Percentiles rank a stretch among this genome's conserved stretches.
These are phyloP conservation scores for Narthecium ossifragum DNA, from an alignment of 106 monocot species.

Conservation along the genomic window DNA sequence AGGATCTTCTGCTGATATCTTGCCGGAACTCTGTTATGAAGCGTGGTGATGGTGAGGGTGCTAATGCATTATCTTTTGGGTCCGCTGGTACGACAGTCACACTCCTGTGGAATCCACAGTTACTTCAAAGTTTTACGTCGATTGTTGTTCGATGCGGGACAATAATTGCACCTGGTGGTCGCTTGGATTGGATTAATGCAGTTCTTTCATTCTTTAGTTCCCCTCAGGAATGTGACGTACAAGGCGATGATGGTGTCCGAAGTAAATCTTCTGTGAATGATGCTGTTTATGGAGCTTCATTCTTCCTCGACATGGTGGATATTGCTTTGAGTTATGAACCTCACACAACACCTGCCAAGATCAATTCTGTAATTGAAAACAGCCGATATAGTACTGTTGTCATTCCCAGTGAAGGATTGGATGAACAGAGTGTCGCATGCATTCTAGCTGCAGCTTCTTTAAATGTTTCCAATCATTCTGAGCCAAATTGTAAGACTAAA, in stretches of 20 bases:
- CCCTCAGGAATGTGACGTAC: conserved; percentile 15
- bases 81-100: conserved; percentile 56
- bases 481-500: conserved; percentile 12
- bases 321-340: conserved; percentile 88
- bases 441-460: conserved; percentile 88
- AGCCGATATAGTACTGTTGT: conserved; percentile 5
- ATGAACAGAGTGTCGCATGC: conserved; percentile 31
- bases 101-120: conserved; percentile 44
- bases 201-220: conserved; percentile 57
- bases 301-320: conserved; percentile 89
- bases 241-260: conserved; percentile 8
- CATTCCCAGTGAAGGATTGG: conserved; percentile 16
- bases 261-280: conserved; percentile 14
- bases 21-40: conserved; percentile 49
- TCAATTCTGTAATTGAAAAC: conserved; percentile 13
- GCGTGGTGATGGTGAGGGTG: conserved; percentile 75
- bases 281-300: conserved; percentile 21
- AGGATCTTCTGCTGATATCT: conserved; percentile 65
- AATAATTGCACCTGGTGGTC: conserved; percentile 82
- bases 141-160: conserved; percentile 63
- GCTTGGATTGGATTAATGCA: conserved; percentile 78
- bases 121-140: conserved; percentile 48
- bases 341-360: conserved; percentile 8
- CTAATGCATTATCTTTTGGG: conserved; percentile 66
- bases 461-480: conserved; percentile 40